These are phyloP conservation scores for Glycine tomentella DNA, from an alignment of 306 rosid species.

Conservation along the genomic window DNA sequence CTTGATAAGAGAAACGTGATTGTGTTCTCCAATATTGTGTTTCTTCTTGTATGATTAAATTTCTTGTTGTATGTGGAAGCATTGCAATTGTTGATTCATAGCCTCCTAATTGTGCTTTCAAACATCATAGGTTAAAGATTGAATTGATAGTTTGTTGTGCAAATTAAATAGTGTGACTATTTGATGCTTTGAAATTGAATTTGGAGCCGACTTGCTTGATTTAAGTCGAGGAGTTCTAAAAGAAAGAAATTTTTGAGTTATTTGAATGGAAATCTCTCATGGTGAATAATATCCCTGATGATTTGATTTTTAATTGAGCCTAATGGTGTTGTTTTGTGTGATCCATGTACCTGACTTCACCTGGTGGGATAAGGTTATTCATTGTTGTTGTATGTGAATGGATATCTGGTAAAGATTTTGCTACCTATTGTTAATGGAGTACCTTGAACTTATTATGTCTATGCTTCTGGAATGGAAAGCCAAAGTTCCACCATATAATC, in stretches of 20 bases:
- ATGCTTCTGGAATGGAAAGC: background rate
- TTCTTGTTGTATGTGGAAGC: background rate
- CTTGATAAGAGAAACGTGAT: background rate
- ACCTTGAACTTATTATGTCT: background rate
- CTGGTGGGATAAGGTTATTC: background rate
- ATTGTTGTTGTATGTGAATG: conserved; percentile 2
- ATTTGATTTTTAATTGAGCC: background rate
- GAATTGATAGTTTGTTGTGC: background rate
- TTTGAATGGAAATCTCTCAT: background rate
- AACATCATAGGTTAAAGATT: conserved; percentile 1
- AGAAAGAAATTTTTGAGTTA: background rate
- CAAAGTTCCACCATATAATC: too few species aligned
- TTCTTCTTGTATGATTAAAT: background rate
- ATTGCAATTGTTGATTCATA: background rate
- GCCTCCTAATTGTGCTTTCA: background rate
- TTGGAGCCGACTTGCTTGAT: background rate
- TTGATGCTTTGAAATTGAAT: too few species aligned
- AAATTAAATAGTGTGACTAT: too few species aligned
- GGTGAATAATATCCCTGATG: background rate
- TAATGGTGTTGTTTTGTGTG: background rate
- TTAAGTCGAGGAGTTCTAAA: background rate
- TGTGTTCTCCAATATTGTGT: background rate
- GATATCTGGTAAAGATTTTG: conserved; percentile 21
- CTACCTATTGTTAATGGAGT: background rate
- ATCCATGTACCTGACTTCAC: background rate